These are phyloP conservation scores for Nakazawaea siamensis DNA, from an alignment of 805 yeast species.

Conservation along the genomic window DNA sequence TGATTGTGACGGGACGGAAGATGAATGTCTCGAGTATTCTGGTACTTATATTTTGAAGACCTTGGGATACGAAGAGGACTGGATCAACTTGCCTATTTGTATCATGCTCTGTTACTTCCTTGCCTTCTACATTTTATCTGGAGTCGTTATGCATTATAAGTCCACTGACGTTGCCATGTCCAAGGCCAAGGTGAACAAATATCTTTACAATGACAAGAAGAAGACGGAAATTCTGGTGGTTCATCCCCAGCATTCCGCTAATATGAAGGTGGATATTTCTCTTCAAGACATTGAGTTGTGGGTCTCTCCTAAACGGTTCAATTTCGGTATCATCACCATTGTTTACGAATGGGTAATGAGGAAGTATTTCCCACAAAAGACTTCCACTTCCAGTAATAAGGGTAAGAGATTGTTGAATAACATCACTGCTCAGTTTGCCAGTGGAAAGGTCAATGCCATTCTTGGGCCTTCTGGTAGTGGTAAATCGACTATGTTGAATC, in stretches of 20 bases:
- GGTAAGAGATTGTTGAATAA: conserved; percentile 31
- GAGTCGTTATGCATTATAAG: conserved; percentile 35
- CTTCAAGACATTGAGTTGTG: conserved; percentile 16
- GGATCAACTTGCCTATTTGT: conserved; percentile 61
- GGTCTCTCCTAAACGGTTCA: conserved; percentile 12
- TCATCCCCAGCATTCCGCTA: neutral
- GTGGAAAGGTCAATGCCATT: conserved; percentile 58
- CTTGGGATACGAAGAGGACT: conserved; percentile 42
- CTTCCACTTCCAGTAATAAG: neutral
- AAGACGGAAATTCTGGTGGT: neutral
- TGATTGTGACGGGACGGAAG: conserved; percentile 34
- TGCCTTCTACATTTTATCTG: conserved; percentile 43
- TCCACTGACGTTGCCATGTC: conserved; percentile 49
- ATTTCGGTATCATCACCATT: conserved; percentile 6
- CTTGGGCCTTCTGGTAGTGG: conserved; percentile 84
- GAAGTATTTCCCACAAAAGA: conserved; percentile 11
- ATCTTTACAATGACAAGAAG: conserved; percentile 3
- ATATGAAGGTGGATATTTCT: conserved; percentile 12
- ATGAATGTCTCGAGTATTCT: conserved; percentile 33
- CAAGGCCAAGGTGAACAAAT: conserved; percentile 16
- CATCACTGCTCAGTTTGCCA: conserved; percentile 42
- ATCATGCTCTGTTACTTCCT: conserved; percentile 50
- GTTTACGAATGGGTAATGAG: conserved; percentile 3
- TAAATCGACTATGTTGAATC: conserved; percentile 58
- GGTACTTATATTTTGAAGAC: conserved; percentile 41